Evolutionary conservation across 345 rosid species (phyloP).

Genomic region (Mallotus nudiflorus): DNA sequence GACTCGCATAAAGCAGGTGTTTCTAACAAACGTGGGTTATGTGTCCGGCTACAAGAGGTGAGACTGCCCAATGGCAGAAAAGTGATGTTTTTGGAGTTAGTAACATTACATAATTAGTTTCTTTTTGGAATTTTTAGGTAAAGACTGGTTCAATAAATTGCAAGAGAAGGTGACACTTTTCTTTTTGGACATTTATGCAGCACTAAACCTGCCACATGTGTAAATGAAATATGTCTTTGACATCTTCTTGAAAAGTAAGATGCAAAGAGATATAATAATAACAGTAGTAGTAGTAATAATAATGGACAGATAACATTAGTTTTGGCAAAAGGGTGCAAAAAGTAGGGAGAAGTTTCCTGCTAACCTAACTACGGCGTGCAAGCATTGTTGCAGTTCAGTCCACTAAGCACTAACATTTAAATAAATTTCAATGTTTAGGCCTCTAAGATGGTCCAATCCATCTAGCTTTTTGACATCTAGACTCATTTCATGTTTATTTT

Average conservation of each 20-base stretch:
- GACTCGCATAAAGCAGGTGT: background rate
- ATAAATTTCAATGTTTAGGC: no score
- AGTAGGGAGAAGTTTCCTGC: no score
- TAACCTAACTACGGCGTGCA: no score
- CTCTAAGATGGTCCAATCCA: no score
- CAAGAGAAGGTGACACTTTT: background rate
- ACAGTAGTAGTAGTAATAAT: no score
- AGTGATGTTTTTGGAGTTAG: background rate
- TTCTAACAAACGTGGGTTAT: background rate
- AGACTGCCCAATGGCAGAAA: conserved; percentile 12
- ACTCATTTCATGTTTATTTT: no score
- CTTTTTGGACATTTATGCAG: background rate
- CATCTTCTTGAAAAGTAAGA: background rate
- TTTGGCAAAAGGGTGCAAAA: no score
- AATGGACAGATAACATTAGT: no score
- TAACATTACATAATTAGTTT: background rate
- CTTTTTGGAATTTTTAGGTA: background rate
- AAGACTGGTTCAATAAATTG: background rate
- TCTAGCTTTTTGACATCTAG: no score
- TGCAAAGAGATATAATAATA: no score
- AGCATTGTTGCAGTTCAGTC: no score
- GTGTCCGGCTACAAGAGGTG: conserved; percentile 29
- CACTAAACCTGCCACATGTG: background rate
- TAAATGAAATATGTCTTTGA: background rate
- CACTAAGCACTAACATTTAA: no score